Conservation (phyloP, 225 moss, liverwort and hornwort species). For the Sphagnum tenellum region DNA sequence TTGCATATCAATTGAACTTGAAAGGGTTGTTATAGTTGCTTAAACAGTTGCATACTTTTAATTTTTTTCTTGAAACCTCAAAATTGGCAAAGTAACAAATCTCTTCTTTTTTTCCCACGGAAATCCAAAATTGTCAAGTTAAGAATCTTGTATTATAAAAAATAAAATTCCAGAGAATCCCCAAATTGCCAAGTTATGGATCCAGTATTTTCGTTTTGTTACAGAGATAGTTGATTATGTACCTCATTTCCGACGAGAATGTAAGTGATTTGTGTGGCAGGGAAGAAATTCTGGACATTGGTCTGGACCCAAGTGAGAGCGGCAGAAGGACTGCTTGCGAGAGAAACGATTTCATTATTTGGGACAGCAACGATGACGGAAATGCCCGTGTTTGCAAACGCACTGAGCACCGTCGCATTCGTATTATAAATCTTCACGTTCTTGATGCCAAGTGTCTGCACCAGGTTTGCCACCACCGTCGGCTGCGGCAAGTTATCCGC, state of each 20-base stretch:
- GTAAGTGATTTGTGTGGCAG: constrained; percentile 32
- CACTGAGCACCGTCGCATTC: constrained; percentile 34
- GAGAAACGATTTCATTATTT: constrained; percentile 34
- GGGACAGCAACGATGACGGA: constrained; percentile 48
- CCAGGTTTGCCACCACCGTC: constrained; percentile 31
- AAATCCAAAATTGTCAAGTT: no score
- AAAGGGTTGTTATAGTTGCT: no score
- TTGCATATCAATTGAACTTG: no score
- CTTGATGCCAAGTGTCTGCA: constrained; percentile 22
- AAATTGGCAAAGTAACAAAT: background rate
- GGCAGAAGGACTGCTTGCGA: constrained; percentile 18
- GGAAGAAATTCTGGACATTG: constrained; percentile 46
- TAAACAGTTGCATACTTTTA: no score
- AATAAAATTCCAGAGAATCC: no score
- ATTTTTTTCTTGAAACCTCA: background rate
- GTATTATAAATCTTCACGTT: constrained; percentile 72
- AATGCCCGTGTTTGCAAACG: constrained; percentile 37
- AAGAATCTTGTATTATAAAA: no score
- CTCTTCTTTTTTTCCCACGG: background rate
- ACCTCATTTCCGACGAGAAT: constrained; percentile 71
- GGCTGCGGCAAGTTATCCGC: constrained; percentile 54
- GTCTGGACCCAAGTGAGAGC: constrained; percentile 64
- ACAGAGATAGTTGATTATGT: constrained; percentile 17
- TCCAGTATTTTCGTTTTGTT: constrained; percentile 3
- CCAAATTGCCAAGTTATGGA: background rate